A percentile compares a stretch with the other conserved stretches of the same genome.
Conservation (phyloP, 768 basidiomycete species). For the Phylloporus sp. region DNA sequence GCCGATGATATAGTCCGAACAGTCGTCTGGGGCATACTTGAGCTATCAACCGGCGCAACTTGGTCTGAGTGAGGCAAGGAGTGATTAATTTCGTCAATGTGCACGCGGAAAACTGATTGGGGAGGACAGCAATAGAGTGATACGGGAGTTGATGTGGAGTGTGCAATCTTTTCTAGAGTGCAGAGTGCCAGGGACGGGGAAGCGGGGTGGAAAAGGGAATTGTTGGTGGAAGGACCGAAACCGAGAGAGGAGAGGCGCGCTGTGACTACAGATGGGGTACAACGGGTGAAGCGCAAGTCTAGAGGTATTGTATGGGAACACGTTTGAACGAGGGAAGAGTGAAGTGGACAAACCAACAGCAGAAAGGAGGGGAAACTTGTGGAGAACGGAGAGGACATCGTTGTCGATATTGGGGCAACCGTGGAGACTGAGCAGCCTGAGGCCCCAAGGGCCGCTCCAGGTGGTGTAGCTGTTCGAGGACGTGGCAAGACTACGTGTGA, state of each 20-base stretch:
- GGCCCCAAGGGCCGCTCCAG: conserved; percentile 50
- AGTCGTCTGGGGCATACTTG: neutral
- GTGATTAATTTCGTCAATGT: conserved; percentile 17
- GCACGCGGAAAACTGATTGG: conserved; percentile 27
- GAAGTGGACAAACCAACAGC: conserved; percentile 48
- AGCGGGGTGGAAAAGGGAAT: conserved; percentile 41
- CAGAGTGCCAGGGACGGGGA: conserved; percentile 36
- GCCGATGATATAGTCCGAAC: conserved; percentile 7
- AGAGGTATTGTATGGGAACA: conserved; percentile 1
- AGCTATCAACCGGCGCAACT: neutral
- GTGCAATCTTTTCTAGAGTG: conserved; percentile 22
- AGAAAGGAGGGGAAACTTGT: conserved; percentile 54
- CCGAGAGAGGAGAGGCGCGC: conserved; percentile 17
- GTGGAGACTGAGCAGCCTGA: conserved; percentile 55
- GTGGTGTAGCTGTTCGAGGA: conserved; percentile 23
- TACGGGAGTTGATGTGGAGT: conserved; percentile 8
- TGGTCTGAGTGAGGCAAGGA: conserved; percentile 3
- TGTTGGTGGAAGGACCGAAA: conserved; percentile 27
- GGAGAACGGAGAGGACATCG: conserved; percentile 39
- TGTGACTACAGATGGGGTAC: conserved; percentile 25
- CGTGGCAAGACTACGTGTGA: conserved; percentile 44
- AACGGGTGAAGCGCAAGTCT: conserved; percentile 53
- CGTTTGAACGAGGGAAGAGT: neutral
- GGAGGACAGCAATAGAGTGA: conserved; percentile 27
- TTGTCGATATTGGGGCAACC: conserved; percentile 50